Evolutionary conservation across 106 monocot genomes (phyloP), one percentile per base, ranked within the genome.

Genomic region (Alisma plantagoaquatica): DNA sequence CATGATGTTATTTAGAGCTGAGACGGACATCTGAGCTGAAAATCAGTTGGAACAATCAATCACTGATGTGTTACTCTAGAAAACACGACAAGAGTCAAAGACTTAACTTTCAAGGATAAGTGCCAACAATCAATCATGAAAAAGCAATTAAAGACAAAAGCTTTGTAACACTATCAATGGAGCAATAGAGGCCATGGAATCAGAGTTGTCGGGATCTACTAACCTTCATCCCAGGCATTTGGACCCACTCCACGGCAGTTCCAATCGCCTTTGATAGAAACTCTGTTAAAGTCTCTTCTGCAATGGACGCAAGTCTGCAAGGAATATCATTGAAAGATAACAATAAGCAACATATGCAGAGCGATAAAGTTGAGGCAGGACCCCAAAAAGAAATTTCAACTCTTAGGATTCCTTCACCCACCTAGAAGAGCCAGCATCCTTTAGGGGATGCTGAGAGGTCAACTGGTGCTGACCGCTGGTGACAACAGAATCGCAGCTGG

Each of bases 151-250:
- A 9, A 54, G 22, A 51, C 3, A 23, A 12, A 33, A 5, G n/a
- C n/a, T n/a, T n/a, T n/a, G n/a, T n/a, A n/a, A n/a, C n/a, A n/a
- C n/a, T n/a, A n/a, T n/a, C n/a, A n/a, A n/a, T n/a, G n/a, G n/a
- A n/a, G n/a, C n/a, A n/a, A n/a, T n/a, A n/a, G n/a, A n/a, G n/a
- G n/a, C n/a, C n/a, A n/a, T n/a, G n/a, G n/a, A n/a, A n/a, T n/a
- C n/a, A n/a, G n/a, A n/a, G n/a, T n/a, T n/a, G n/a, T n/a, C n/a
- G 27, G 1, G 11, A 2, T 20, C n/a, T 12, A 1, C 58, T 19
- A 28, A 84, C 84, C 84, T 84, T 84, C 84, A 84, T 84, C 66
- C 84, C 84, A 76, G 84, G 84, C 84, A 84, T 75, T 56, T 84
- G 84, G 46, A 84, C 70, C 84, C 84, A 84, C 84, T 84, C 79